Evolutionary conservation across 2,329 filamentous ascomycete genomes (phyloP).

Genomic region (Colletotrichum scovillei): DNA sequence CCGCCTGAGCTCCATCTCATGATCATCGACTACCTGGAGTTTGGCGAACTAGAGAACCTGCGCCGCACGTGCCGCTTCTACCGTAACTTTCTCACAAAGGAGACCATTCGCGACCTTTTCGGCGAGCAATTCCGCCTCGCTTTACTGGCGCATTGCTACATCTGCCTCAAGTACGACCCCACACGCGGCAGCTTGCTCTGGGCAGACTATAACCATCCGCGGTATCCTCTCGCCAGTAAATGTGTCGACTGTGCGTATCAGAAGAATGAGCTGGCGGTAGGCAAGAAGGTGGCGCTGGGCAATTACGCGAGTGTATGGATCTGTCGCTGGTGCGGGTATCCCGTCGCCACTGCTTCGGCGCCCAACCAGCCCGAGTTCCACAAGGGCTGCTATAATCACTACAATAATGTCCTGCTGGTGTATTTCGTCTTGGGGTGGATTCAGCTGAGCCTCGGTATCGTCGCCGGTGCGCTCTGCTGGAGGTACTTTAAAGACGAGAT

Average conservation of each 20-base stretch:
- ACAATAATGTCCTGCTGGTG: conserved; percentile 48
- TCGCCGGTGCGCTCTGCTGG: conserved; percentile 52
- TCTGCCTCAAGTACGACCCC: conserved; percentile 50
- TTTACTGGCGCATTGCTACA: conserved; percentile 53
- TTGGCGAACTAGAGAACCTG: conserved; percentile 55
- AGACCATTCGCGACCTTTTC: conserved; percentile 49
- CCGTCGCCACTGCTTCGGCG: conserved; percentile 45
- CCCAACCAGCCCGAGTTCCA: conserved; percentile 54
- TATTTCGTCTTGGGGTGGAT: conserved; percentile 52
- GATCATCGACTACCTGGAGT: conserved; percentile 53
- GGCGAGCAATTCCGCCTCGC: conserved; percentile 44
- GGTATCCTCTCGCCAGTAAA: conserved; percentile 51
- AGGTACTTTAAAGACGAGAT: conserved; percentile 46
- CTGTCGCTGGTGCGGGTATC: conserved; percentile 58
- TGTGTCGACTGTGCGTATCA: conserved; percentile 53
- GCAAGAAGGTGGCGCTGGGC: conserved; percentile 50
- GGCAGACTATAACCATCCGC: conserved; percentile 42
- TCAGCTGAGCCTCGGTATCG: conserved; percentile 50
- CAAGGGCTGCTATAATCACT: conserved; percentile 50
- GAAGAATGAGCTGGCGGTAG: conserved; percentile 49
- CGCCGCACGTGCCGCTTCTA: conserved; percentile 53
- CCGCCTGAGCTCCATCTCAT: conserved; percentile 55
- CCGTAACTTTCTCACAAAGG: conserved; percentile 47
- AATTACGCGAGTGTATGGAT: conserved; percentile 49
- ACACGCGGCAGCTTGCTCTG: conserved; percentile 46